A percentile compares a stretch with the other conserved stretches of the same genome.
These are phyloP conservation scores for Oryza glaberrima DNA, from an alignment of 176 grass and related monocot genomes.

Conservation along the genomic window DNA sequence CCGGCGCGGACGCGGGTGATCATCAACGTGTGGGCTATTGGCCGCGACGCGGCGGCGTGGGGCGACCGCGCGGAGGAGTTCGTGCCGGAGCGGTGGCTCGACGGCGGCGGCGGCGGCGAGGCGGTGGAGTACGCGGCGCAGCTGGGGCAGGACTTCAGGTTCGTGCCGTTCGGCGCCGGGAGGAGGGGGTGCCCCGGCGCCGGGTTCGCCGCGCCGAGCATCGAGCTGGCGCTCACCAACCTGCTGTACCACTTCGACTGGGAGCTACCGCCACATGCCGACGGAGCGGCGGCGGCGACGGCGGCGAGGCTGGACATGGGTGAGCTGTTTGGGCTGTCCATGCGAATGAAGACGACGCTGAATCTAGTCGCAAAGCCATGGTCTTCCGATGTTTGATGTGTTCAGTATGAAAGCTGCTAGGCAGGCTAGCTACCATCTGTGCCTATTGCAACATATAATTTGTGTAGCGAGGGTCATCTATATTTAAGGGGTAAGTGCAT, in stretches of 20 bases:
- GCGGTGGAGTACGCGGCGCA: neutral
- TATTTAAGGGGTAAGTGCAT: too few relatives aligned
- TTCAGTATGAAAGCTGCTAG: too few relatives aligned
- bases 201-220: constrained; percentile 15
- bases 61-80: constrained; percentile 42
- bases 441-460: too few relatives aligned
- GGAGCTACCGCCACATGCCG: constrained; percentile 3
- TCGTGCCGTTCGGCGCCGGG: constrained; percentile 58
- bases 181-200: constrained; percentile 58
- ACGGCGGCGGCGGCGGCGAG: too few relatives aligned
- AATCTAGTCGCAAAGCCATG: constrained; percentile 26
- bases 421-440: too few relatives aligned
- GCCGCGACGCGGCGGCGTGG: constrained; percentile 45
- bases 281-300: neutral
- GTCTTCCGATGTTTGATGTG: neutral
- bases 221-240: constrained; percentile 42
- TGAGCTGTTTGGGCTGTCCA: constrained; percentile 39
- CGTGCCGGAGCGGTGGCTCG: constrained; percentile 47
- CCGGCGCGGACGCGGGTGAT: constrained; percentile 43
- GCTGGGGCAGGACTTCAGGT: constrained; percentile 50
- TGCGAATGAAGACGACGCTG: constrained; percentile 34
- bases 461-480: too few relatives aligned
- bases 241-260: constrained; percentile 41
- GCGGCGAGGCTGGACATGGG: constrained; percentile 17
- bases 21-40: constrained; percentile 59